These are phyloP conservation scores for Heritiera littoralis DNA, from an alignment of 345 rosid species.

Conservation along the genomic window DNA sequence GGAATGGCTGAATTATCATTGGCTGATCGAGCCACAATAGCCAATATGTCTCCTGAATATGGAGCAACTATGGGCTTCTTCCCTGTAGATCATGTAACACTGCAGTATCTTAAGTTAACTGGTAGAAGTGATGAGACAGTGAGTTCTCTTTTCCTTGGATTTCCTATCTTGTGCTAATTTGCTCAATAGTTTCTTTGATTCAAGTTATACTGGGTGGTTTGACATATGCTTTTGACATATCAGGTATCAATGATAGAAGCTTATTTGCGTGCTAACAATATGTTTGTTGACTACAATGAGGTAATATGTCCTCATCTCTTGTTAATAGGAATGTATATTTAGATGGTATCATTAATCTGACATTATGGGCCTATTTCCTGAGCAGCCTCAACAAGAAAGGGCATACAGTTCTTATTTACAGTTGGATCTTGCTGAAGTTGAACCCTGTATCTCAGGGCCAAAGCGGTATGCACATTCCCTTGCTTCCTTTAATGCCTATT, in stretches of 20 bases:
- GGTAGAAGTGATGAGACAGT: slow-evolving; percentile 93
- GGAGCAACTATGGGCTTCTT: slow-evolving; percentile 99
- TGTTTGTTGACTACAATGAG: slow-evolving; percentile 85
- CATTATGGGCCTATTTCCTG: neutral
- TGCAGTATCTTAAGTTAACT: slow-evolving; percentile 81
- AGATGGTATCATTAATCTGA: slow-evolving; percentile 3
- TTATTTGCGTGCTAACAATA: slow-evolving; percentile 81
- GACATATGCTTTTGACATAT: neutral
- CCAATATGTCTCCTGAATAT: slow-evolving; percentile 96
- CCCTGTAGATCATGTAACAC: slow-evolving; percentile 87
- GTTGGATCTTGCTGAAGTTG: slow-evolving; percentile 71
- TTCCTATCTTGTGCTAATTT: neutral
- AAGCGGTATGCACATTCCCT: slow-evolving; percentile 51
- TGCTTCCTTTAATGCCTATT: neutral
- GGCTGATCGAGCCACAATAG: slow-evolving; percentile 90
- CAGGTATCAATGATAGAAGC: slow-evolving; percentile 84
- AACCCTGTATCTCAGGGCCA: slow-evolving; percentile 89
- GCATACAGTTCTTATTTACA: slow-evolving; percentile 73
- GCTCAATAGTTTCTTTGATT: neutral
- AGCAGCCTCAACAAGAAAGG: slow-evolving; percentile 75
- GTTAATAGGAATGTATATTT: slow-evolving; percentile 6
- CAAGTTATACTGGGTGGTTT: neutral
- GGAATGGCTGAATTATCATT: slow-evolving; percentile 82
- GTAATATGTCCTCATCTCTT: slow-evolving; percentile 35
- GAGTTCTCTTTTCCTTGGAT: slow-evolving; percentile 24